Base-by-base conservation (phyloP, 2,329 filamentous ascomycete species). In the Ophiostoma perfectum region DNA sequence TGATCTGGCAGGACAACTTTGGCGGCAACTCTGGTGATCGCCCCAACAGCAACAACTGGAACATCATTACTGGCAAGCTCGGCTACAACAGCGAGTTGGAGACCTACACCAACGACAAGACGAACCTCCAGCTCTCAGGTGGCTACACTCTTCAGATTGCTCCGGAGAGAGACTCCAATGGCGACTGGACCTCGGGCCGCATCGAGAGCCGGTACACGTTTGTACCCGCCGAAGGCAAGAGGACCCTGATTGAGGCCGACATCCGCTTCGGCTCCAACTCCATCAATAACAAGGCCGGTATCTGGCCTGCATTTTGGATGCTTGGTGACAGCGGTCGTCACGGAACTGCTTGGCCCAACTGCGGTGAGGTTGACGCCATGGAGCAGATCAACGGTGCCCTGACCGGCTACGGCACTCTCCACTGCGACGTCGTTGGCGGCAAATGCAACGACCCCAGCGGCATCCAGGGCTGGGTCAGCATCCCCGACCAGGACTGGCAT, bases 241-340 rank as follows among this genome's bases (percentile, higher is more conserved):
- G 81, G 66, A 82, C 81, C n/a, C 74, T 78, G 41, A 75, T 81
- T 42, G 79, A 84, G 69, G 78, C 80, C 3, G 75, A 74, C 14
- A 75, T 86, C 49, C 78, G 80, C 38, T 77, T 84, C 38, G 83
- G 80, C 4, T 71, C 71, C 66, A 81, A 80, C 73, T 67, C 73
- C 3, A 44, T 66, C 7, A 58, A 64, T 16, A 74, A 75, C 66
- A 84, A 84, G 75, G 77, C 84, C 71, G 83, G 83, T 5, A 77
- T 85, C 58, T 86, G 83, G 83, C 83, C 83, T 0, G 83, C 83
- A 0, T 85, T 85, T 72, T 86, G 83, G 83, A 76, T 83, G 27
- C 77, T 85, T 8, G 83, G 83, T 6, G 78, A 83, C 65, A 75
- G 78, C 4, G 75, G 80, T 52, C 78, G 82, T 5, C 75, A 78